These are phyloP conservation scores for Wallacemonas sp. DNA, from an alignment of 208 protist genomes.

Conservation along the genomic window DNA sequence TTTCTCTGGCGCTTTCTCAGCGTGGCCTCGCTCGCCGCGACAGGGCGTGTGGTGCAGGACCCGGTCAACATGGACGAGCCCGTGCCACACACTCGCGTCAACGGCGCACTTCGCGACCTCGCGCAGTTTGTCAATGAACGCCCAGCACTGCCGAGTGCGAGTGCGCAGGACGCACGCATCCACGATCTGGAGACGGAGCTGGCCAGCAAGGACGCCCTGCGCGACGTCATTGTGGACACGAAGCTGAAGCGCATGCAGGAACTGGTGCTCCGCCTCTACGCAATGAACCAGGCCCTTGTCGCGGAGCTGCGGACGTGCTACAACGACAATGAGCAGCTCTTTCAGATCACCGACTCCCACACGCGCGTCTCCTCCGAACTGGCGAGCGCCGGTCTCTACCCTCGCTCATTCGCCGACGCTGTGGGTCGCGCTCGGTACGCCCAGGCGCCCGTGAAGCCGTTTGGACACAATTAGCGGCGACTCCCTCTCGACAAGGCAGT, in stretches of 20 bases:
- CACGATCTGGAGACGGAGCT: conserved; percentile 46
- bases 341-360: conserved; percentile 53
- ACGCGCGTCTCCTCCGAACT: conserved; percentile 57
- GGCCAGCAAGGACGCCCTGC: conserved; percentile 60
- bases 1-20: conserved; percentile 67
- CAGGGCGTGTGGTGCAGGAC: conserved; percentile 14
- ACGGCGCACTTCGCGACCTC: conserved; percentile 46
- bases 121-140: conserved; percentile 23
- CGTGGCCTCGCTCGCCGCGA: conserved; percentile 44
- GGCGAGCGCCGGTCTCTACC: conserved; percentile 40
- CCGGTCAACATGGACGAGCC: conserved; percentile 22
- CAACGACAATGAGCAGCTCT: conserved; percentile 60
- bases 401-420: conserved; percentile 47
- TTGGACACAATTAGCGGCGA: conserved; percentile 67
- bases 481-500: not conserved
- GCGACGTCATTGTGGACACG: conserved; percentile 81
- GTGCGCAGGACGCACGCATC: conserved; percentile 41
- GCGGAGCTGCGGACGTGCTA: conserved; percentile 52
- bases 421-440: conserved; percentile 48
- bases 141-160: too few species aligned
- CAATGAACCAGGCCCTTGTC: conserved; percentile 43
- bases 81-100: conserved; percentile 38
- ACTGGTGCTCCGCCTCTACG: conserved; percentile 66
- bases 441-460: conserved; percentile 49
- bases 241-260: conserved; percentile 90